These are phyloP conservation scores for Floccularia luteovirens DNA, from an alignment of 768 basidiomycete genomes.

Conservation along the genomic window DNA sequence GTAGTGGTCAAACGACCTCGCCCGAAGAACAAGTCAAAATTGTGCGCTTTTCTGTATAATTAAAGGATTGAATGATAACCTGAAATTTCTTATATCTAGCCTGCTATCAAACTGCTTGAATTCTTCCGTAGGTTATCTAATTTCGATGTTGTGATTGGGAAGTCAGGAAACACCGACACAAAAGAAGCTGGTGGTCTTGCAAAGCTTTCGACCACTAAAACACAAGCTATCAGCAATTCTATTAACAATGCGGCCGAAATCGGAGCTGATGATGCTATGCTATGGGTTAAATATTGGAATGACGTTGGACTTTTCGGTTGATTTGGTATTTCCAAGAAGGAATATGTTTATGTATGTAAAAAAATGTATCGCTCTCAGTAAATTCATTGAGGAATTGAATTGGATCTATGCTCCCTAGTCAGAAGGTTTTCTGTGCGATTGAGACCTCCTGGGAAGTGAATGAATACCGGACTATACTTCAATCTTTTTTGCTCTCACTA, in stretches of 20 bases:
- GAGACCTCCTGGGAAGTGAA: no score
- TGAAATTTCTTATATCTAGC: conserved; percentile 12
- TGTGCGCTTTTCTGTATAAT: conserved; percentile 7
- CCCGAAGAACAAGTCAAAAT: conserved; percentile 8
- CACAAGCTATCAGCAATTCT: conserved; percentile 21
- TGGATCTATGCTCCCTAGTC: no score
- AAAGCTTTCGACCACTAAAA: conserved; percentile 18
- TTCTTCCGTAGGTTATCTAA: conserved; percentile 19
- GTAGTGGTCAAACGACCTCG: conserved; percentile 2
- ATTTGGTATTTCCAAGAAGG: no score
- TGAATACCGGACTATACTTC: no score
- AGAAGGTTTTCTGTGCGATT: no score
- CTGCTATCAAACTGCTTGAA: conserved; percentile 25
- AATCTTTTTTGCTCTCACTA: no score
- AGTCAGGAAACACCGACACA: neutral
- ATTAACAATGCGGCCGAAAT: conserved; percentile 19
- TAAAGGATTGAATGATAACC: neutral
- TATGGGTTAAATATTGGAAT: conserved; percentile 34
- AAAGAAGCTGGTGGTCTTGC: conserved; percentile 16
- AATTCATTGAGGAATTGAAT: no score
- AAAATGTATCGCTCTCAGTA: no score
- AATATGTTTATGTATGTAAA: no score
- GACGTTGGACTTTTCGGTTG: conserved; percentile 6
- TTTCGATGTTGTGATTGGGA: conserved; percentile 8
- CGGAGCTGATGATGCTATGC: conserved; percentile 13